Evolutionary conservation across 371 early-diverging fungal species (phyloP), one percentile per base, ranked within the genome.

Genomic region (Phascolomyces articulosus): DNA sequence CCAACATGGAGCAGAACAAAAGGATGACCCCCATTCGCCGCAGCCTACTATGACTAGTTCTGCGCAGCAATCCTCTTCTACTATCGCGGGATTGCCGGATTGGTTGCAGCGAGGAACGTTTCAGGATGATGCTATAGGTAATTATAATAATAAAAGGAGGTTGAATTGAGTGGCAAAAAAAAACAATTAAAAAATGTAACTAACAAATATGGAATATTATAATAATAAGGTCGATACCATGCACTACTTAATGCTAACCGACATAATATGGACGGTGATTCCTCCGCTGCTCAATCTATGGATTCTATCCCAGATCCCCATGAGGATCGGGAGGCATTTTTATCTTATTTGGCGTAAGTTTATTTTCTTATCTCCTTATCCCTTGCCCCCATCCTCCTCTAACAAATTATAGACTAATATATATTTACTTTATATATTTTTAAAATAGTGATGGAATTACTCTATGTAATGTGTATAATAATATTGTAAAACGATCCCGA

Each of bases 401-500:
- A 34, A 34, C 31, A 31, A 31, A 31, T 11, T 9, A 34, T n/a
- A n/a, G n/a, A n/a, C n/a, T n/a, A n/a, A n/a, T n/a, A n/a, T n/a
- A n/a, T n/a, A n/a, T n/a, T n/a, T n/a, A n/a, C n/a, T n/a, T 44
- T 44, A n/a, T 44, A 44, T 44, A n/a, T 13, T 18, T 13, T 41
- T 18, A 44, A 8, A 13, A 44, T 69, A 88, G 86, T 1, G 84
- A 85, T 55, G 89, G 86, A 15, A 84, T 78, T 29, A 65, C 77
- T 9, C 63, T 88, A 18, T 87, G 89, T 56, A 75, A 71, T 61
- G 80, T 74, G 4, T 87, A 86, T 69, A 86, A 87, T 66, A 74
- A 78, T 26, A 72, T 87, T 28, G 80, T 86, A n/a, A 75, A 82
- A 44, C 80, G 81, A 40, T 85, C 87, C n/a, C 79, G 78, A 63